These are phyloP conservation scores for Apiospora malaysiana DNA, from an alignment of 2,329 filamentous ascomycete species.

Conservation along the genomic window DNA sequence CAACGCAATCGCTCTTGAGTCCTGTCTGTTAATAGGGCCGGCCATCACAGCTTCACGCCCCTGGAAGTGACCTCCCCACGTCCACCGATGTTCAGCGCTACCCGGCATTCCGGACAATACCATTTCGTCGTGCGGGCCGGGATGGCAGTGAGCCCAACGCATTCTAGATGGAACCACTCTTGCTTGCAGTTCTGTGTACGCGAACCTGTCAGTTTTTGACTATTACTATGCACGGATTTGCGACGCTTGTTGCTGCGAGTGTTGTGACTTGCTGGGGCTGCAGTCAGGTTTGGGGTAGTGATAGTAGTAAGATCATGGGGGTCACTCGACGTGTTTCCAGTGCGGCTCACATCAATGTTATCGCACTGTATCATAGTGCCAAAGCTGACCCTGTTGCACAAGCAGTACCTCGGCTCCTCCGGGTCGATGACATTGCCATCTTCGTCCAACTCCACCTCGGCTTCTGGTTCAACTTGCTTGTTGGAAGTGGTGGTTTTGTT, in stretches of 20 bases:
- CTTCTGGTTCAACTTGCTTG: slow-evolving; percentile 52
- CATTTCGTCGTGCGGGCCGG: slow-evolving; percentile 78
- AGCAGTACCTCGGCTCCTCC: slow-evolving; percentile 76
- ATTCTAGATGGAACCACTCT: slow-evolving; percentile 86
- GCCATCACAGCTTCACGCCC: slow-evolving; percentile 52
- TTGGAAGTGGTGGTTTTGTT: slow-evolving; percentile 50
- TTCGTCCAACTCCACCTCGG: slow-evolving; percentile 66
- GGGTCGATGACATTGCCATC: slow-evolving; percentile 75
- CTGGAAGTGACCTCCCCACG: slow-evolving; percentile 67
- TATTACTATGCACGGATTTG: slow-evolving; percentile 23
- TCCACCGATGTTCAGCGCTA: slow-evolving; percentile 66
- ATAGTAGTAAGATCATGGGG: slow-evolving; percentile 1
- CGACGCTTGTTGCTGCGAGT: slow-evolving; percentile 25
- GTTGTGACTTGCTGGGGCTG: slow-evolving; percentile 23
- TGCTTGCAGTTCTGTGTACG: slow-evolving; percentile 69
- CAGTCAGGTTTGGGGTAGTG: slow-evolving; percentile 1
- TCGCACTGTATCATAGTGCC: slow-evolving; percentile 86
- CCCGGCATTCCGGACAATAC: slow-evolving; percentile 81
- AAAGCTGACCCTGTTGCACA: slow-evolving; percentile 80
- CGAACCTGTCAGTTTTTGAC: slow-evolving; percentile 31
- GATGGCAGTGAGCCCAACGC: slow-evolving; percentile 71
- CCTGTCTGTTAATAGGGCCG: neutral
- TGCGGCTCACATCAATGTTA: slow-evolving; percentile 70
- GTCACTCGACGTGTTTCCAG: slow-evolving; percentile 22
- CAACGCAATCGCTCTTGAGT: neutral